Conservation (phyloP, 805 yeast genomes). For the Candida railenensis region DNA sequence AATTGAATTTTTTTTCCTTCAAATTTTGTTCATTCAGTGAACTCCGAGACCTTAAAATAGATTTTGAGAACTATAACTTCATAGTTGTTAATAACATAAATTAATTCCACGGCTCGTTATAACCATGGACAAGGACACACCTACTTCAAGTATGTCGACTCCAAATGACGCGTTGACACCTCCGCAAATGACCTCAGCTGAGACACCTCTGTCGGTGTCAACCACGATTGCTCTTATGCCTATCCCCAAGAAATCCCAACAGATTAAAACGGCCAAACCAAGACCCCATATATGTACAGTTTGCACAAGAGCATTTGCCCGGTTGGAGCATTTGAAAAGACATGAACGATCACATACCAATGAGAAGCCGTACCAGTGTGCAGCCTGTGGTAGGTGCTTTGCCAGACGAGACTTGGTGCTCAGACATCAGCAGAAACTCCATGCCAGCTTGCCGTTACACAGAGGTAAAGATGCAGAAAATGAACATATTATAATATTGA, state of each 20-base stretch:
- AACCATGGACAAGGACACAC: not conserved
- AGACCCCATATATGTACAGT: constrained; percentile 88
- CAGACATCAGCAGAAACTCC: constrained; percentile 93
- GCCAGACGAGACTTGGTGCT: constrained; percentile 86
- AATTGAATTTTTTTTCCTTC: not conserved
- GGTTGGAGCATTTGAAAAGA: constrained; percentile 89
- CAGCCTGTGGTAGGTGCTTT: constrained; percentile 93
- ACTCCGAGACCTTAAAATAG: not conserved
- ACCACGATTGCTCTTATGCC: constrained; percentile 47
- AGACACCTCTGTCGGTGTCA: not conserved
- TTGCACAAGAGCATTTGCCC: constrained; percentile 94
- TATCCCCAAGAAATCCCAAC: constrained; percentile 81
- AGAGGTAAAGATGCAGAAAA: constrained; percentile 30
- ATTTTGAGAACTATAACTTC: too few species aligned
- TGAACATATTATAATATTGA: constrained; percentile 52
- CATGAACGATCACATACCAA: constrained; percentile 94
- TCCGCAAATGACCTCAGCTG: not conserved
- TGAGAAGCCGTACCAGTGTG: constrained; percentile 95
- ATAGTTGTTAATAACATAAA: too few species aligned
- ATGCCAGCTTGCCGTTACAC: constrained; percentile 50
- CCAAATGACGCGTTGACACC: not conserved
- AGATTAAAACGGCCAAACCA: constrained; percentile 88
- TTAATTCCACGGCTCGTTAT: not conserved
- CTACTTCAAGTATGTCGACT: not conserved
- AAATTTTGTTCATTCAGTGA: not conserved